These are phyloP conservation scores for Begonia loranthoides DNA, from an alignment of 306 rosid species.

Conservation along the genomic window DNA sequence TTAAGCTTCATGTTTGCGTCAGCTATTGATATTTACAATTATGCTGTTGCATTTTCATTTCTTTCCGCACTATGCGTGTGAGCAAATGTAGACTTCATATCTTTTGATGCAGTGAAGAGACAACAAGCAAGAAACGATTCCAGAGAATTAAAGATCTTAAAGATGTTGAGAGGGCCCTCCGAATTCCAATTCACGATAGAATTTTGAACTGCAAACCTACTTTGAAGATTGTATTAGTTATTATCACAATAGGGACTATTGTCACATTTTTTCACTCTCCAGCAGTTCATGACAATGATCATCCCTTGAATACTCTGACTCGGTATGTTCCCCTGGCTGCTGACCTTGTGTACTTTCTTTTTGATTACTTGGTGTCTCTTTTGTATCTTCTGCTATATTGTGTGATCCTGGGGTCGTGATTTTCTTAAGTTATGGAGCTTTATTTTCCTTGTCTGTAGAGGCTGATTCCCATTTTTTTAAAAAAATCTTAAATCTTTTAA, in stretches of 20 bases:
- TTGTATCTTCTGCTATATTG: constrained; percentile 3
- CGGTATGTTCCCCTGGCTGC: constrained; percentile 29
- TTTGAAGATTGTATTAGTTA: constrained; percentile 45
- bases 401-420: constrained; percentile 3
- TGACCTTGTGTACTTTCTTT: constrained; percentile 2
- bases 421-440: not conserved
- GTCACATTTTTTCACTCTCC: constrained; percentile 54
- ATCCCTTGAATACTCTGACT: constrained; percentile 29
- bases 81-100: constrained; percentile 4
- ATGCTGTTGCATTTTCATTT: constrained; percentile 10
- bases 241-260: constrained; percentile 53
- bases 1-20: constrained; percentile 4
- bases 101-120: constrained; percentile 54
- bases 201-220: constrained; percentile 47
- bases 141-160: constrained; percentile 52
- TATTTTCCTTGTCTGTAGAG: not conserved
- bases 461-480: not conserved
- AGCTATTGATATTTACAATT: constrained; percentile 5
- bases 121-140: constrained; percentile 41
- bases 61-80: constrained; percentile 4
- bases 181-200: constrained; percentile 19
- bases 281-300: constrained; percentile 53
- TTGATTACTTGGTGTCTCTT: not conserved
- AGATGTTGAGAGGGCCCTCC: constrained; percentile 47
- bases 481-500: not conserved